phyloP scores from a whole-genome alignment of 805 yeast genomes.

The Candida argentea region DNA sequence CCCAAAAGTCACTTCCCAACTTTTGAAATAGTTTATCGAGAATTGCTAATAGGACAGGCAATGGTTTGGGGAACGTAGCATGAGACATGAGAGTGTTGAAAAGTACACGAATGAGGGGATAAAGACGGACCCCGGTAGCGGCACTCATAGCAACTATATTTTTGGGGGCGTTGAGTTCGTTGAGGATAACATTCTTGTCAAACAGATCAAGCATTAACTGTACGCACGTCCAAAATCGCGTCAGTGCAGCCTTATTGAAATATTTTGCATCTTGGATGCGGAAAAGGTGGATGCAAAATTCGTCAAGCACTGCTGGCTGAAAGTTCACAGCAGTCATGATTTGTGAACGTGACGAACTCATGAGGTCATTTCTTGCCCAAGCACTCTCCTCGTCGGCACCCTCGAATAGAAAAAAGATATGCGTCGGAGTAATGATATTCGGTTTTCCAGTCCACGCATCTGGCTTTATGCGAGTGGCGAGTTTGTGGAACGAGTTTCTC shows the following conservation, averaged over 20 bases:
- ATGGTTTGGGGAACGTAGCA: conserved; percentile 34
- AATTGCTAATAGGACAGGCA: conserved; percentile 48
- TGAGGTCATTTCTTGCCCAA: conserved; percentile 34
- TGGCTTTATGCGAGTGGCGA: conserved; percentile 18
- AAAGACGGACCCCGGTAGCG: conserved; percentile 20
- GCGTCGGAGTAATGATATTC: too few relatives aligned
- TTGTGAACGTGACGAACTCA: conserved; percentile 1
- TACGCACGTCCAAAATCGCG: conserved; percentile 39
- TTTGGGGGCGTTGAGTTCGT: conserved; percentile 15
- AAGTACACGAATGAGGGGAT: conserved; percentile 29
- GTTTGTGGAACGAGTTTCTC: conserved; percentile 1
- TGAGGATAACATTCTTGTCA: conserved; percentile 23
- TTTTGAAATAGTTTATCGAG: conserved; percentile 34
- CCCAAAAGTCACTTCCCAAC: conserved; percentile 45
- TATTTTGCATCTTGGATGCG: conserved; percentile 42
- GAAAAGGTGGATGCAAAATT: conserved; percentile 41
- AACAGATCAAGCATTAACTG: conserved; percentile 24
- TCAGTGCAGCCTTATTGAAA: conserved; percentile 33
- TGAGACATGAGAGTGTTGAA: conserved; percentile 44
- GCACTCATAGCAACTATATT: conserved; percentile 22
- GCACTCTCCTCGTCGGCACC: conserved; percentile 36
- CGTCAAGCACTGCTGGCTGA: conserved; percentile 36
- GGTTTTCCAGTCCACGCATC: too few relatives aligned
- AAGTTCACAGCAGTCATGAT: conserved; percentile 4
- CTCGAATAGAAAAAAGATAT: conserved; percentile 45